These are phyloP conservation scores for Trichoderma harzianum DNA, from an alignment of 2,329 filamentous ascomycete species.

Conservation along the genomic window DNA sequence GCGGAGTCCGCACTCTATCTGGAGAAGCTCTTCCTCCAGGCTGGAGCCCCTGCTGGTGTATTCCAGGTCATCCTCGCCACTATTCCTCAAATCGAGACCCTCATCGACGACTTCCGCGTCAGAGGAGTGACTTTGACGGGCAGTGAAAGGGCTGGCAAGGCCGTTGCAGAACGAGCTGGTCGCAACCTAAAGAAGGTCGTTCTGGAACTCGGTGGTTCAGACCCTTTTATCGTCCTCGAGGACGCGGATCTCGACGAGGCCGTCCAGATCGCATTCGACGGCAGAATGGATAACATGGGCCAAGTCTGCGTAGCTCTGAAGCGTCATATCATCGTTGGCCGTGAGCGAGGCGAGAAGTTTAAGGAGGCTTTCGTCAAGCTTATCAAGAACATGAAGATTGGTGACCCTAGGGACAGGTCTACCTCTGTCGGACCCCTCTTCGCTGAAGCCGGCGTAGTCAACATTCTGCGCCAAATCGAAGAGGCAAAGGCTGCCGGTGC, in stretches of 20 bases:
- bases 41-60: conserved; percentile 69
- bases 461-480: conserved; percentile 64
- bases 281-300: conserved; percentile 3
- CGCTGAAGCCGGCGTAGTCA: conserved; percentile 60
- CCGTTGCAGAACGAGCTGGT: conserved; percentile 48
- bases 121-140: conserved; percentile 6
- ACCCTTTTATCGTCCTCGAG: conserved; percentile 69
- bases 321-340: not conserved
- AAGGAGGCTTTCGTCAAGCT: conserved; percentile 50
- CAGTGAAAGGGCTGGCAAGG: conserved; percentile 44
- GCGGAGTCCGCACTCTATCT: conserved; percentile 62
- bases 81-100: conserved; percentile 19
- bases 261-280: not conserved
- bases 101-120: conserved; percentile 31
- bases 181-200: conserved; percentile 72
- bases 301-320: conserved; percentile 3
- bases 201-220: conserved; percentile 70
- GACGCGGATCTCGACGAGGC: conserved; percentile 62
- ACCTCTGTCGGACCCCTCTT: conserved; percentile 66
- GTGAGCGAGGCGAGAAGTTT: conserved; percentile 45
- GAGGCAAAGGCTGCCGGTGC: conserved; percentile 60
- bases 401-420: conserved; percentile 58
- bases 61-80: conserved; percentile 56
- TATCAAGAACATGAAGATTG: conserved; percentile 48
- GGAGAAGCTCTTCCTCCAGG: conserved; percentile 62